Conservation (phyloP, 1,139 yeast species). For the Yamadazyma dendronema region DNA sequence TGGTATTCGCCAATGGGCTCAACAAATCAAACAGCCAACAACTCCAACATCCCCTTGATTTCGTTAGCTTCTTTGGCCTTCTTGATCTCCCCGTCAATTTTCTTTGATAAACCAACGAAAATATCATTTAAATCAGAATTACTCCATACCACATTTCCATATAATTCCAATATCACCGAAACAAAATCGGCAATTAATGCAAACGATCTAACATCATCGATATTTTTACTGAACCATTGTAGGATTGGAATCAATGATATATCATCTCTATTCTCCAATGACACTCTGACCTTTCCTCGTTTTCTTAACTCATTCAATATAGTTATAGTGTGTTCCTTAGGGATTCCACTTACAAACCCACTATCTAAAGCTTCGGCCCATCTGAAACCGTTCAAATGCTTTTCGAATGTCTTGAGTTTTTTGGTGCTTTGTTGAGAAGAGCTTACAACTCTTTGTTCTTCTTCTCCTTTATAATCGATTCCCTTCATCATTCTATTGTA, state of each 20-base stretch:
- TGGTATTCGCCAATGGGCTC: too few relatives aligned
- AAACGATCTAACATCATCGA: constrained; percentile 80
- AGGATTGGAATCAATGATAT: constrained; percentile 78
- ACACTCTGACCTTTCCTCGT: constrained; percentile 81
- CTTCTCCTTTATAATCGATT: constrained; percentile 85
- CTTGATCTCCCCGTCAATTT: constrained; percentile 64
- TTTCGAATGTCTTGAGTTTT: constrained; percentile 78
- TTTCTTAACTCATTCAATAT: constrained; percentile 80
- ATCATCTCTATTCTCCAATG: constrained; percentile 82
- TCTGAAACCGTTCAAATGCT: constrained; percentile 77
- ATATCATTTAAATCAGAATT: constrained; percentile 81
- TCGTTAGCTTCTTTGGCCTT: constrained; percentile 86
- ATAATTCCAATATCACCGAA: constrained; percentile 77
- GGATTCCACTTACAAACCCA: constrained; percentile 75
- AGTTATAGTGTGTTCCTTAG: constrained; percentile 76
- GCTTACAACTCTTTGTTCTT: constrained; percentile 69
- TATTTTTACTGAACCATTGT: constrained; percentile 73
- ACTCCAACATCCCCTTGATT: constrained; percentile 90
- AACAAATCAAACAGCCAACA: constrained; percentile 67
- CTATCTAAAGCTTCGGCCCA: constrained; percentile 92
- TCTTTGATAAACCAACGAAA: constrained; percentile 55
- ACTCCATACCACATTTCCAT: constrained; percentile 66
- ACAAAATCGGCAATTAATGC: constrained; percentile 79
- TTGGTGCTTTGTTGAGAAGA: constrained; percentile 52
- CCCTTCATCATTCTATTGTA: constrained; percentile 87